Conservation (phyloP, 108 stramenopile species). For the Skeletonema grethae region DNA sequence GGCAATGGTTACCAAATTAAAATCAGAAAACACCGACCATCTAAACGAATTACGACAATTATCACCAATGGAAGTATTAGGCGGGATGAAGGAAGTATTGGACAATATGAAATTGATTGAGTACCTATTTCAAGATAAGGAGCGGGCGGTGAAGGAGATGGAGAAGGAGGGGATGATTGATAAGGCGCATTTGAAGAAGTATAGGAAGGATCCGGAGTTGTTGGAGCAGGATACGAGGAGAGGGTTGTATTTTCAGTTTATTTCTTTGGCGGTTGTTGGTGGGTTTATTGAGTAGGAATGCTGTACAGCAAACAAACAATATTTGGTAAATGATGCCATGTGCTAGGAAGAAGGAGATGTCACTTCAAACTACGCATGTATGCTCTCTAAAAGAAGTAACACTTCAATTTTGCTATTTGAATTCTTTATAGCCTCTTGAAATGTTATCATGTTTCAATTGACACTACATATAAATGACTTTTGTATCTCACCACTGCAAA, state of each 20-base stretch:
- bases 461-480: too few species aligned
- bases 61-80: slow-evolving; percentile 48
- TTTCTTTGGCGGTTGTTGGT: slow-evolving; percentile 58
- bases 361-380: too few species aligned
- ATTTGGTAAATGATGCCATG: too few species aligned
- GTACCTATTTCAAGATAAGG: slow-evolving; percentile 61
- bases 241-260: slow-evolving; percentile 65
- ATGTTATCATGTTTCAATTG: too few species aligned
- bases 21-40: slow-evolving; percentile 32
- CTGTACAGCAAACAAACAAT: too few species aligned
- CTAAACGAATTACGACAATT: slow-evolving; percentile 37
- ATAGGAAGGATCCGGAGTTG: slow-evolving; percentile 59
- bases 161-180: slow-evolving; percentile 74
- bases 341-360: too few species aligned
- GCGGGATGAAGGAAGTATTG: slow-evolving; percentile 55
- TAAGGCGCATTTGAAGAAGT: slow-evolving; percentile 55
- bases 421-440: too few species aligned
- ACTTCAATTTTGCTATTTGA: too few species aligned
- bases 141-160: slow-evolving; percentile 60
- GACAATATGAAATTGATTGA: slow-evolving; percentile 67
- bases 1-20: slow-evolving; percentile 56
- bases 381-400: too few species aligned
- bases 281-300: slow-evolving; percentile 46
- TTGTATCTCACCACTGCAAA: too few species aligned
- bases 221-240: slow-evolving; percentile 66